Evolutionary conservation across 805 yeast genomes (phyloP).

Genomic region (Metschnikowia sp.): DNA sequence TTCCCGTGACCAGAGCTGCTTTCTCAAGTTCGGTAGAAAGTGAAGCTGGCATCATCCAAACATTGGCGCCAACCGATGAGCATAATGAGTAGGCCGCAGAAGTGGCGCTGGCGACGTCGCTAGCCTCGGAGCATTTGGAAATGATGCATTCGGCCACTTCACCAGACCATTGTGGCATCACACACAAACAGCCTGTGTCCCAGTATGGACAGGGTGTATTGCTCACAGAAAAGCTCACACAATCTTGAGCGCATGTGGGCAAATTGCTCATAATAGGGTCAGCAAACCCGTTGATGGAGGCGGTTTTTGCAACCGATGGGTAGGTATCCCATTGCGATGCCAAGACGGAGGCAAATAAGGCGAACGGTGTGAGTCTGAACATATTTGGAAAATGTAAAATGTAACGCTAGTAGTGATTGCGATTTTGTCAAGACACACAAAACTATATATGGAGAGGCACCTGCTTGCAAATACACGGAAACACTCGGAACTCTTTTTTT

Average conservation of each 20-base stretch:
- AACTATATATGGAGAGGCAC: too few relatives aligned
- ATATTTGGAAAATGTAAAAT: not conserved
- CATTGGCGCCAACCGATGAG: constrained; percentile 37
- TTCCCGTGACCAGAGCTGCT: constrained; percentile 21
- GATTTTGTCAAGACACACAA: too few relatives aligned
- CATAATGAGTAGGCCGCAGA: constrained; percentile 42
- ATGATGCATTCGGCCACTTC: constrained; percentile 43
- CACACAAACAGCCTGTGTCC: constrained; percentile 51
- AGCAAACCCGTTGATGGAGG: constrained; percentile 47
- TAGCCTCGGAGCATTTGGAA: constrained; percentile 29
- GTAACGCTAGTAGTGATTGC: too few relatives aligned
- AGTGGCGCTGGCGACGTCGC: constrained; percentile 38
- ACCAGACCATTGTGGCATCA: constrained; percentile 47
- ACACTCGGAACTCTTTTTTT: too few relatives aligned
- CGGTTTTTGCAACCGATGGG: constrained; percentile 46
- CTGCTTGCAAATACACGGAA: too few relatives aligned
- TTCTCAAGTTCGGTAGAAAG: constrained; percentile 26
- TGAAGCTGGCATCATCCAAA: constrained; percentile 46
- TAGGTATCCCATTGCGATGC: constrained; percentile 41
- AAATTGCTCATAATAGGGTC: constrained; percentile 38
- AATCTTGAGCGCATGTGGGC: constrained; percentile 42
- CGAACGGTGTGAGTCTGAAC: not conserved
- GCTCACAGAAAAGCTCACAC: constrained; percentile 34
- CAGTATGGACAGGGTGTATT: constrained; percentile 52
- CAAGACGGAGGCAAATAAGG: constrained; percentile 13